phyloP scores from a whole-genome alignment of 805 yeast genomes.

The Kodamaea neixiangensis region DNA sequence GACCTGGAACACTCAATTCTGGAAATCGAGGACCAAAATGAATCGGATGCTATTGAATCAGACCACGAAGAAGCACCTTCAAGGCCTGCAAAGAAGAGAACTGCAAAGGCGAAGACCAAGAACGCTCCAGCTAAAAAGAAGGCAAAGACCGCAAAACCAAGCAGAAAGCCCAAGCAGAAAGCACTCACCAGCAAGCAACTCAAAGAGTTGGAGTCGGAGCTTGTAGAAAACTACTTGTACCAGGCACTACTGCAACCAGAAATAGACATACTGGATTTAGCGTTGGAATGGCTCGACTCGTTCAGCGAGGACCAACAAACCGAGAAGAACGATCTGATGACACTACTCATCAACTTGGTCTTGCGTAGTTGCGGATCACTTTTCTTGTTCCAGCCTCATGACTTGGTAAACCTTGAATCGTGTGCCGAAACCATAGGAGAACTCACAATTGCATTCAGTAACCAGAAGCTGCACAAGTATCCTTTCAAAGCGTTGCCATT shows the following conservation, averaged over 20 bases:
- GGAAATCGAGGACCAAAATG: conserved; percentile 1
- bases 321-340: conserved; percentile 46
- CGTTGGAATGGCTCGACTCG: conserved; percentile 40
- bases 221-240: conserved; percentile 34
- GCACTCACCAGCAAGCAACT: conserved; percentile 8
- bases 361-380: conserved; percentile 74
- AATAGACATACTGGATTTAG: conserved; percentile 33
- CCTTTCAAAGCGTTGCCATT: conserved; percentile 44
- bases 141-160: neutral
- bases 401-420: conserved; percentile 66
- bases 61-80: neutral
- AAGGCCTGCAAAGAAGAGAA: conserved; percentile 9
- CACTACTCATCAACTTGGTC: conserved; percentile 65
- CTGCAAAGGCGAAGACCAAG: conserved; percentile 1
- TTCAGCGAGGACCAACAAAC: conserved; percentile 24
- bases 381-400: conserved; percentile 69
- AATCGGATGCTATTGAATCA: too few species aligned
- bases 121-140: conserved; percentile 4
- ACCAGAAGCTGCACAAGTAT: conserved; percentile 67
- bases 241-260: conserved; percentile 33
- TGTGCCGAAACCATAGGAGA: conserved; percentile 76
- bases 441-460: conserved; percentile 60
- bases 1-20: conserved; percentile 12
- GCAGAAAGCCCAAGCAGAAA: neutral
- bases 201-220: conserved; percentile 20